A percentile compares a stretch with the other conserved stretches of the same genome.
Evolutionary conservation across 139 green algal genomes (phyloP).

Genomic region (Zygnema circumcarinatum): DNA sequence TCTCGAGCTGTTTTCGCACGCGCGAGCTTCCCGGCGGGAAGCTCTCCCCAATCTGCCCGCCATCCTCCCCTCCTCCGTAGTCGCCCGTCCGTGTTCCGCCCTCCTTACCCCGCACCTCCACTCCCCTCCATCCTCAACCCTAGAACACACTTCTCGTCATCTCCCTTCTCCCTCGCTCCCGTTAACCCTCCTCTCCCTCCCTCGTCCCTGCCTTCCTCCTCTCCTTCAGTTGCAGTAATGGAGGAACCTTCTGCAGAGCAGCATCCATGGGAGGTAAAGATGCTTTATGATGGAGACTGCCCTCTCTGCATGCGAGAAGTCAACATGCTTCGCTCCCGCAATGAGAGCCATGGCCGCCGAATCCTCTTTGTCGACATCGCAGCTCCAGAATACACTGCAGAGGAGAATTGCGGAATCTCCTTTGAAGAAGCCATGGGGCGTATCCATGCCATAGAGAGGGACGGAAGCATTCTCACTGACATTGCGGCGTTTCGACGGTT

Average conservation of each 20-base stretch:
- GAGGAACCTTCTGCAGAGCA: no score
- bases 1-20: not conserved
- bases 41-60: no score
- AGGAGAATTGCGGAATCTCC: constrained; percentile 77
- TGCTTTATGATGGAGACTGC: constrained; percentile 88
- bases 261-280: constrained; percentile 60
- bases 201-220: no score
- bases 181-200: no score
- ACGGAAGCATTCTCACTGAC: constrained; percentile 79
- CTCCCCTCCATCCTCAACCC: no score
- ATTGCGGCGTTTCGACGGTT: constrained; percentile 71
- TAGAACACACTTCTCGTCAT: no score
- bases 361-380: constrained; percentile 94
- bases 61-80: no score
- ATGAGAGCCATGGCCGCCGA: constrained; percentile 62
- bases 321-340: constrained; percentile 80
- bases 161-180: no score
- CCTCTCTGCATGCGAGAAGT: constrained; percentile 93
- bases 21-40: not conserved
- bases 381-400: constrained; percentile 64
- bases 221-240: no score
- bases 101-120: no score
- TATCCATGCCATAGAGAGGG: constrained; percentile 87
- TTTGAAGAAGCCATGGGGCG: constrained; percentile 74
- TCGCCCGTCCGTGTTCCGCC: no score